Evolutionary conservation across 1,284 basidiomycete genomes (phyloP), one percentile per base, ranked within the genome.

Genomic region (Neolentinus lepideus): DNA sequence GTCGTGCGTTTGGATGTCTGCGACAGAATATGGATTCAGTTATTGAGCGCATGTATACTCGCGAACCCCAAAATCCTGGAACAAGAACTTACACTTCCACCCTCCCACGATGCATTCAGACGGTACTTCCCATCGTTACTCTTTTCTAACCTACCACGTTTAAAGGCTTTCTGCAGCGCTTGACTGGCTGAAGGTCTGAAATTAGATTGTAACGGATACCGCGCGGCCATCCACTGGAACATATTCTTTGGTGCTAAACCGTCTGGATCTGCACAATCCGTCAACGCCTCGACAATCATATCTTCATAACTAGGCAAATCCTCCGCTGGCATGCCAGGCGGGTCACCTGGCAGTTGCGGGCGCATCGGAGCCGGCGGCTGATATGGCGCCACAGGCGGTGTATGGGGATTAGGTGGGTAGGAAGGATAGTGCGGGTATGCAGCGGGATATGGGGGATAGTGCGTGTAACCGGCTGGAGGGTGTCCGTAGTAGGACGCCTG

Each of bases 281-380:
- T 66, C 22, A 92, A 71, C 0, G 88, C 88, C 64, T 89, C 85
- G 8, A 86, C 88, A 33, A 92, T 87, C 90, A 92, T 92, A 60
- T 91, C 88, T 63, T 92, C 89, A 58, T 92, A 92, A 59, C 85
- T 88, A 10, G 90, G 90, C 38, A 92, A 72, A 63, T 89, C 88
- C 38, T 89, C 87, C 0, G 70, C 62, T 22, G 67, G 67, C 47
- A 57, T 61, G 53, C 24, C 62, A 29, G 60, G 63, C 14, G 59
- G 63, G 21, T 69, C 70, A 45, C 64, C 69, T 33, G 63, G 64
- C 14, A 67, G 63, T 0, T 67, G 68, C 57, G 70, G 53, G 51
- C 64, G 64, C 38, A 59, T 47, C 26, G 67, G 61, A 25, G 72
- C 62, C 47, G 63, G 51, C 51, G 56, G 64, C 29, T 71, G 59